Base-by-base conservation (phyloP, 805 yeast species). In the Lipomyces sp. region DNA sequence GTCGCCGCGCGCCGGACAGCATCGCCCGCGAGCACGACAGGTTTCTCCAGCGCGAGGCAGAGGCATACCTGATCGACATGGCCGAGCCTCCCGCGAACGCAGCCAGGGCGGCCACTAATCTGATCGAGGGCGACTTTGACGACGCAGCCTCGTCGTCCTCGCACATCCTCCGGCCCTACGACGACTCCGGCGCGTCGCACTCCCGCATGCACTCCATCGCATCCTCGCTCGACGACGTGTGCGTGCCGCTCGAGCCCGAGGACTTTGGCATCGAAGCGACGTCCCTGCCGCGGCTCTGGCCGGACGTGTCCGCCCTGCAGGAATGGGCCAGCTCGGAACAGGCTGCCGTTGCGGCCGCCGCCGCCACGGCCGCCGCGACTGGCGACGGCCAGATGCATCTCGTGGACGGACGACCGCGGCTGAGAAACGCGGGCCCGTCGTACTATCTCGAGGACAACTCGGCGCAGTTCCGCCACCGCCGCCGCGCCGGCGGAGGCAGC, bases 141-240 rank as follows among this genome's bases (percentile, higher is more conserved):
- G 44, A 21, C 24, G 44, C 32, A 37, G 37, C 35, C 43, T 34
- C 29, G 35, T 38, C 23, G 2, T 40, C 33, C 33, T 21, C 40
- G 32, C 39, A 2, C 39, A 37, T 10, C 10, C 6, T 10, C 10
- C 29, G 10, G 10, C 6, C 6, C 6, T 26, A 26, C 29, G 29
- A 26, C 29, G n/a, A n/a, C n/a, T n/a, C n/a, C n/a, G n/a, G n/a
- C n/a, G 29, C 10, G 10, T 44, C 21, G 31, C 50, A 43, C 7
- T 49, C 54, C 2, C 46, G 57, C n/a, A 43, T 35, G 22, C 11
- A 45, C 35, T 53, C 57, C n/a, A n/a, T n/a, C n/a, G 21, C 50
- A 4, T 28, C 95, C 0, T 86, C 96, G 1, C 70, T 91, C 51
- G 90, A 84, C 64, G 98, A 91, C 68, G 98, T 91, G 23, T 91